Conservation (phyloP, 1,139 yeast genomes). For the Hansenula sp. region DNA sequence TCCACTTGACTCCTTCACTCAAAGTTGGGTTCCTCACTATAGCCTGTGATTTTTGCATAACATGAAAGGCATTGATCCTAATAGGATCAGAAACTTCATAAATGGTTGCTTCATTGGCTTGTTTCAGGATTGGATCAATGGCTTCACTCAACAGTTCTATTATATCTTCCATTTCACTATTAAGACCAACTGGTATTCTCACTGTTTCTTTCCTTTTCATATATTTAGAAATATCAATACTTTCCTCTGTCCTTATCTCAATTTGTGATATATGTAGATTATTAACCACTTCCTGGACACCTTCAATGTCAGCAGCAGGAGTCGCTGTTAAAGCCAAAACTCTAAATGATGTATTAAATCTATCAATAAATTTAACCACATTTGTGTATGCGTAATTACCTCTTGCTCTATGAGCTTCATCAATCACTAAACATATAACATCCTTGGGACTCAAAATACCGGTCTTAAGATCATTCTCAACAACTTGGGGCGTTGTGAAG, state of each 20-base stretch:
- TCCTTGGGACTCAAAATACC: constrained; percentile 76
- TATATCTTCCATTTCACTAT: constrained; percentile 49
- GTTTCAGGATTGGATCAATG: constrained; percentile 55
- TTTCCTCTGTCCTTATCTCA: constrained; percentile 82
- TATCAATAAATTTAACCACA: constrained; percentile 61
- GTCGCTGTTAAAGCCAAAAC: constrained; percentile 92
- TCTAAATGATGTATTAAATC: constrained; percentile 66
- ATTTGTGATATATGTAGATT: constrained; percentile 71
- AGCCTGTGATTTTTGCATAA: constrained; percentile 65
- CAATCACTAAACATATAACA: constrained; percentile 74
- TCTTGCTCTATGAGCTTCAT: constrained; percentile 93
- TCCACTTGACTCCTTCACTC: constrained; percentile 70
- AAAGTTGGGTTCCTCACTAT: constrained; percentile 46
- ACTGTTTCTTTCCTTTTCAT: constrained; percentile 68
- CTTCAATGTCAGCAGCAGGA: constrained; percentile 83
- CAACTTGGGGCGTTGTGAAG: constrained; percentile 95
- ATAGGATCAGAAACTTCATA: constrained; percentile 62
- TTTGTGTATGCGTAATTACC: constrained; percentile 88
- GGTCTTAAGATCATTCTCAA: constrained; percentile 77
- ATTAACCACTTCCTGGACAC: constrained; percentile 79
- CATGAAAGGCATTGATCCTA: constrained; percentile 64
- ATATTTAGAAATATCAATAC: constrained; percentile 74
- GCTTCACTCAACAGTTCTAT: constrained; percentile 54
- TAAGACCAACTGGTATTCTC: constrained; percentile 49
- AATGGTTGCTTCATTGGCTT: constrained; percentile 60